Evolutionary conservation across 106 monocot species (phyloP), one percentile per base, ranked within the genome.

Genomic region (Dactylorhiza incarnata): DNA sequence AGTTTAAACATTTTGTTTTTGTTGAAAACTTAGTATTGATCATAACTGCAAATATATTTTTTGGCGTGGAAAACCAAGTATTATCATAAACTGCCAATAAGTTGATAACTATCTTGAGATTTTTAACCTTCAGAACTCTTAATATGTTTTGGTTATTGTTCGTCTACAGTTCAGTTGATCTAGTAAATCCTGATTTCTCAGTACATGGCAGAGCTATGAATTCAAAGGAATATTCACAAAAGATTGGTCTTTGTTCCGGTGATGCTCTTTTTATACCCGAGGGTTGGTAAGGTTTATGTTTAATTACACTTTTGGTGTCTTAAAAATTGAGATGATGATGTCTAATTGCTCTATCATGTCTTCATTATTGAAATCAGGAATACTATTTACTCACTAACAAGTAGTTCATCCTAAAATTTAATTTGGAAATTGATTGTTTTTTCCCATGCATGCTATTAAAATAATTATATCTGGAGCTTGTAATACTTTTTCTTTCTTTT

Each of bases 261-360:
- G 96, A 97, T 84, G 89, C 88, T 76, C 82, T 97, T 74, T 97
- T 93, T 78, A 92, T 97, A 82, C 96, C 96, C 49, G 96, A 97
- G 86, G 96, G 96, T 80, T 97, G 96, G 96, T 93, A 93, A 84
- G 71, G 14, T 7, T 72, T 47, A 72, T 48, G 20, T 49, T 72
- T 48, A 11, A 59, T 4, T 22, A 20, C 9, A 44, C 45, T 22
- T 49, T 49, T 72, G 48, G 12, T 72, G 22, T 45, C 22, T 72
- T 49, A 48, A 20, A 49, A n/a, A 9, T 11, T 48, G 49, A 72
- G 48, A 22, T 17, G 6, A 72, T 72, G 48, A 72, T 72, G 22
- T 1, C 44, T 47, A 22, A 9, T 8, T 49, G 49, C 23, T 48
- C 22, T 48, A 45, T 46, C 16, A n/a, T 5, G 13, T 6, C 12